Evolutionary conservation across 2,329 filamentous ascomycete genomes (phyloP).

Genomic region (Penicillium sclerotiorum): DNA sequence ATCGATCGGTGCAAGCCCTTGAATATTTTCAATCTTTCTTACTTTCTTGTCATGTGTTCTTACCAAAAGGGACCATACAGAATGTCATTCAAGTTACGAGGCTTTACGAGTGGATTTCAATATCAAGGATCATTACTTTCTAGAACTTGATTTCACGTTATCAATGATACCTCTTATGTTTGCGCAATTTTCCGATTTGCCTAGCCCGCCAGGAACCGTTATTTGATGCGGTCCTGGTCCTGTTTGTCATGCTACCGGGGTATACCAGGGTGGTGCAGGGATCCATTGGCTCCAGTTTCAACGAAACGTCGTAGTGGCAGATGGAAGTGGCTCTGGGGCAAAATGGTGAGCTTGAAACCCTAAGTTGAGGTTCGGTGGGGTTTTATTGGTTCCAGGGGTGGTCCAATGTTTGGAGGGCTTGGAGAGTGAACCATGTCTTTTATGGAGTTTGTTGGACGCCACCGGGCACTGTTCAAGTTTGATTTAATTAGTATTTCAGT

Average conservation of each 20-base stretch:
- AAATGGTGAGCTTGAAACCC: too few species aligned
- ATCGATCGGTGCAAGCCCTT: too few species aligned
- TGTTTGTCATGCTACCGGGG: constrained; percentile 11
- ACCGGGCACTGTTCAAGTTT: too few species aligned
- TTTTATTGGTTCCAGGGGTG: too few species aligned
- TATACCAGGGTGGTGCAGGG: constrained; percentile 14
- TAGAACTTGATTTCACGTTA: background rate
- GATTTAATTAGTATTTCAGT: too few species aligned
- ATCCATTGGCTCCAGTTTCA: constrained; percentile 10
- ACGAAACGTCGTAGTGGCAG: constrained; percentile 1
- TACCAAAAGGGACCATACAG: constrained; percentile 16
- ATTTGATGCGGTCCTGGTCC: constrained; percentile 24
- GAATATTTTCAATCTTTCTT: background rate
- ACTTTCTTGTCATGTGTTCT: constrained; percentile 4
- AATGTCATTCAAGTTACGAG: constrained; percentile 18
- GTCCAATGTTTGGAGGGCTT: too few species aligned
- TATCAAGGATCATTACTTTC: background rate
- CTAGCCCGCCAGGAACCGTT: constrained; percentile 25
- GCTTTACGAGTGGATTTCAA: too few species aligned
- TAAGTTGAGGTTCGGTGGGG: too few species aligned
- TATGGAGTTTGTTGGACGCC: too few species aligned
- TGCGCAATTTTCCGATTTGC: constrained; percentile 25
- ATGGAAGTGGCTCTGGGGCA: background rate
- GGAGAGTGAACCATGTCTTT: too few species aligned
- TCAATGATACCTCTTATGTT: background rate